Conservation (phyloP, 2,329 filamentous ascomycete species). For the Venturia oleaginea region DNA sequence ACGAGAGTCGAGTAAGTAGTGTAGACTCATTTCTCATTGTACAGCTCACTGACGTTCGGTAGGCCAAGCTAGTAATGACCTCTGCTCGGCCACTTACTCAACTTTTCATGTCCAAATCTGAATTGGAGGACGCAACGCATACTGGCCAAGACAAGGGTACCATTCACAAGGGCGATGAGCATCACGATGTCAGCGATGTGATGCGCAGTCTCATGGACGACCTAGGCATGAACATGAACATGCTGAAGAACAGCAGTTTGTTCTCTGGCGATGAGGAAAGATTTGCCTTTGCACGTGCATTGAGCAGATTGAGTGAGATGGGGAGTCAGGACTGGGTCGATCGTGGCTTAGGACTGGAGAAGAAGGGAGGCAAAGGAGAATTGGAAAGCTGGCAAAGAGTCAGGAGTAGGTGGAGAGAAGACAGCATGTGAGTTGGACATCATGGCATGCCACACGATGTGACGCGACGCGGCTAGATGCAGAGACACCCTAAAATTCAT, state of each 20-base stretch:
- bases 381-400: conserved; percentile 57
- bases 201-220: conserved; percentile 83
- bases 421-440: conserved; percentile 12
- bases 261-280: conserved; percentile 94
- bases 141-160: conserved; percentile 29
- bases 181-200: conserved; percentile 51
- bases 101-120: conserved; percentile 65
- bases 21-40: background rate
- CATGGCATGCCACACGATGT: background rate
- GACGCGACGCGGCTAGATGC: background rate
- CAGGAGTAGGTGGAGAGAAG: conserved; percentile 59
- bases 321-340: conserved; percentile 93
- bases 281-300: conserved; percentile 86
- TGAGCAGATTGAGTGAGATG: conserved; percentile 85
- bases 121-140: conserved; percentile 38
- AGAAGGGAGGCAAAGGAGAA: conserved; percentile 54
- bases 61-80: conserved; percentile 92
- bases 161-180: conserved; percentile 34
- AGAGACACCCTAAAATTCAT: background rate
- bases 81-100: conserved; percentile 76
- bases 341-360: conserved; percentile 57
- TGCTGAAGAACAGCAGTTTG: conserved; percentile 74
- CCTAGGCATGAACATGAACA: conserved; percentile 71
- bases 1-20: conserved; percentile 55
- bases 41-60: conserved; percentile 28